These are phyloP conservation scores for Aspergillus saccharolyticus DNA, from an alignment of 495 filamentous ascomycete species.

Conservation along the genomic window DNA sequence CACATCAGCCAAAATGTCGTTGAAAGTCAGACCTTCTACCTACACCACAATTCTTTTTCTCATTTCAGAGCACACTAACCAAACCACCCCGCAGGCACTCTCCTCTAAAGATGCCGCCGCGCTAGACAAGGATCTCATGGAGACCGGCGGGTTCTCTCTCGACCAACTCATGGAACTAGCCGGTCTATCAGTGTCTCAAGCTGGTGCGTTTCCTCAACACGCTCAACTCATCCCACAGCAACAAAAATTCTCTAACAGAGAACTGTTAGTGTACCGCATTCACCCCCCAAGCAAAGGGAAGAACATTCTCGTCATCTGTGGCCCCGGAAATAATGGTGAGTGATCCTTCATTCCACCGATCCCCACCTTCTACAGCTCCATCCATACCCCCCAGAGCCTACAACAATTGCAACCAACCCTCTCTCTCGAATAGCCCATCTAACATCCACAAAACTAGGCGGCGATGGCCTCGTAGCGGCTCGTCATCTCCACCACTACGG, in stretches of 20 bases:
- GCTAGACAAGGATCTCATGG: constrained; percentile 93
- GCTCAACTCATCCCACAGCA: neutral
- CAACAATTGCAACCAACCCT: too few relatives aligned
- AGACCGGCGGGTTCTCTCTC: constrained; percentile 81
- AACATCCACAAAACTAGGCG: constrained; percentile 48
- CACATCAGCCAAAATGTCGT: constrained; percentile 36
- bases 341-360: neutral
- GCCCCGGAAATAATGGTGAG: constrained; percentile 89
- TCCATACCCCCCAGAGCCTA: too few relatives aligned
- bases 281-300: constrained; percentile 71
- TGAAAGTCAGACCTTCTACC: constrained; percentile 25
- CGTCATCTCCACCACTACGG: constrained; percentile 92
- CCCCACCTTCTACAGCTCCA: neutral
- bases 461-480: constrained; percentile 92
- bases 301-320: constrained; percentile 80
- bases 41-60: too few relatives aligned
- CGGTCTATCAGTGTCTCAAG: constrained; percentile 89
- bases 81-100: too few relatives aligned
- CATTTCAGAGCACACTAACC: too few relatives aligned
- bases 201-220: constrained; percentile 51
- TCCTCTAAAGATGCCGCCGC: constrained; percentile 81
- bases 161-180: constrained; percentile 98
- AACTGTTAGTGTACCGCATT: constrained; percentile 82
- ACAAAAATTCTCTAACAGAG: too few relatives aligned
- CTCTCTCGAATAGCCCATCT: neutral